Conservation (phyloP, 2,329 filamentous ascomycete genomes). For the Capronia coronata region DNA sequence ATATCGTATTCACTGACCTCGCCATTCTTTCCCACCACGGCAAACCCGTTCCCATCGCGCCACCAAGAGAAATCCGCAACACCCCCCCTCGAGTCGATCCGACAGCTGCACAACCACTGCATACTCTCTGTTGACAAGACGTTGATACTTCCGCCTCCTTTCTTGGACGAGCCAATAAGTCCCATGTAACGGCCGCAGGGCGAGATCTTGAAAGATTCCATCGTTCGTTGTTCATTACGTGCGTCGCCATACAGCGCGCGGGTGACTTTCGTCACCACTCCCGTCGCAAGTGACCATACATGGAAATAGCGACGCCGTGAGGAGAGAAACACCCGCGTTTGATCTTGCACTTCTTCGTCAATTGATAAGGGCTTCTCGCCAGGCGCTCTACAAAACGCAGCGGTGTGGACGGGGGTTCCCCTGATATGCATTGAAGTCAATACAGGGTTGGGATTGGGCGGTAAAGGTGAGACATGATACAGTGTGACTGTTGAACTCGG, state of each 20-base stretch:
- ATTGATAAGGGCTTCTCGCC: constrained; percentile 52
- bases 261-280: constrained; percentile 73
- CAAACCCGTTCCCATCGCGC: constrained; percentile 73
- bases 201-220: constrained; percentile 84
- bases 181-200: constrained; percentile 84
- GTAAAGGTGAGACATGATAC: constrained; percentile 76
- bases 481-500: constrained; percentile 78
- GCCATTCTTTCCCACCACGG: constrained; percentile 76
- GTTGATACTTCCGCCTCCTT: constrained; percentile 84
- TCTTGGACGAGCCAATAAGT: constrained; percentile 68
- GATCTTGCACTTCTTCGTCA: constrained; percentile 7
- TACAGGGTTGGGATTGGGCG: constrained; percentile 75
- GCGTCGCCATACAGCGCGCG: constrained; percentile 55
- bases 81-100: constrained; percentile 73
- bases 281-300: constrained; percentile 80
- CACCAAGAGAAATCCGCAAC: constrained; percentile 93
- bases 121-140: constrained; percentile 70
- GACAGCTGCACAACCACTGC: constrained; percentile 79
- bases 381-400: constrained; percentile 66
- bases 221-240: constrained; percentile 68
- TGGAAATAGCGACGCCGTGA: constrained; percentile 89
- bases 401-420: constrained; percentile 74
- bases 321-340: constrained; percentile 64
- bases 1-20: constrained; percentile 87
- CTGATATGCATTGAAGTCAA: constrained; percentile 84